Evolutionary conservation across 1,139 yeast species (phyloP), one percentile per base, ranked within the genome.

Genomic region (Debaryomycetaceae sp.): DNA sequence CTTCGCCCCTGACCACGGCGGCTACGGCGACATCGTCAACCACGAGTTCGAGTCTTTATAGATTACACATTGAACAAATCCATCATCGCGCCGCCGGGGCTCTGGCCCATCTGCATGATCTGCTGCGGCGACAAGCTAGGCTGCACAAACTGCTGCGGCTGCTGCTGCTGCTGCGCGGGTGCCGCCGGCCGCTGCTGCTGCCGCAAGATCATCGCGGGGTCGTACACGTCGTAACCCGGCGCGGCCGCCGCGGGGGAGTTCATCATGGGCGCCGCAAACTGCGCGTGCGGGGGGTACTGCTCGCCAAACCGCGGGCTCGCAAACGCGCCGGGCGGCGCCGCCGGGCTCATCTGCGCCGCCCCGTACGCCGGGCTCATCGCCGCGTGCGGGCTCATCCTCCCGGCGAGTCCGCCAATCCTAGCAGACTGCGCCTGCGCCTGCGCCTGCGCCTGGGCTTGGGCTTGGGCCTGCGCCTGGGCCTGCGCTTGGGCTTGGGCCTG

Each of bases 11-110:
- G 30, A 16, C 2, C 30, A 32, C 4, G 60, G 55, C 0, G 69
- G 59, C 4, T 65, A 65, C 46, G 48, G 60, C 21, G 67, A 64
- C 33, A 57, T 65, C 23, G 49, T 65, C 29, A 65, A 61, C 40
- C 61, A 49, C 34, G 71, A 65, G 37, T 65, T 65, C 35, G 67
- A 61, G 32, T 13, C 30, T 23, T 16, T 30, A 25, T 30, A n/a
- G 11, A 8, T 4, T 32, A 28, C 33, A 30, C 25, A 29, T 23
- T 29, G 27, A 28, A 30, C 12, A 33, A 33, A 18, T 33, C 36
- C 29, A 33, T 20, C 36, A 33, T 29, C 5, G 25, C 32, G 14
- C 20, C 25, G 8, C 27, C 8, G 11, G 12, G 23, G 16, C 20
- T 17, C n/a, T 28, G 26, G 21, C 15, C 17, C 32, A 32, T 32